Base-by-base conservation (phyloP, 768 basidiomycete genomes). In the Glaciozyma martinii region DNA sequence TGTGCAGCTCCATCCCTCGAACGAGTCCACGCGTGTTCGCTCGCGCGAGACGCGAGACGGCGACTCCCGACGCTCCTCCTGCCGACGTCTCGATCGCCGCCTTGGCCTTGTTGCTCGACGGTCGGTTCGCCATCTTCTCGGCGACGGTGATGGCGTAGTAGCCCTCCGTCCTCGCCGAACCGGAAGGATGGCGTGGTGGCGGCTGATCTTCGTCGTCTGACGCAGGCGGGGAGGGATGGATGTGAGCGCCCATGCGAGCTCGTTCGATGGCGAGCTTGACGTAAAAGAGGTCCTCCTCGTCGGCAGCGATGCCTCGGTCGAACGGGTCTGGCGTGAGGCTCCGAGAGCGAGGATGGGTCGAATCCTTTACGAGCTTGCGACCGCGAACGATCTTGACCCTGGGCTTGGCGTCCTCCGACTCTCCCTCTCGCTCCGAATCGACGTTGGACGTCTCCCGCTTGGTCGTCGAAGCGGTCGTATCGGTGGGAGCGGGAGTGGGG, bases 1-100 rank as follows among this genome's bases (percentile, higher is more conserved):
- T 90, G 79, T 94, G 88, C 78, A 94, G 89, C 74, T 99, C 94
- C 74, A 98, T 79, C 2, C 91, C 94, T 71, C 89, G 87, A 0
- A 89, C 93, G 63, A 91, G 86, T 32, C 90, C 84, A 5, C 94
- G 85, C 30, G 91, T 91, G 70, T 88, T 90, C 23, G 92, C 91
- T 56, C 94, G 88, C 67, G 93, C 94, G 15, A 90, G 75, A 10
- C 79, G 73, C n/a, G 77, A 77, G 0, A 77, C 74, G 6, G 78
- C 76, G 30, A 78, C 88, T 25, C 90, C 83, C 0, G 90, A 90
- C 13, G 87, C 88, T 6, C 82, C 84, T 70, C 88, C 79, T 61
- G 82, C 82, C 44, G 80, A 78, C n/a, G 79, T 77, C 32, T 81
- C 77, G 43, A 73, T 72, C 19, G 71, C 67, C 6, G 78, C 77